Percentiles rank a stretch among this genome's conserved stretches.
Evolutionary conservation across 805 yeast genomes (phyloP).

Genomic region (Barnettozyma pratensis): DNA sequence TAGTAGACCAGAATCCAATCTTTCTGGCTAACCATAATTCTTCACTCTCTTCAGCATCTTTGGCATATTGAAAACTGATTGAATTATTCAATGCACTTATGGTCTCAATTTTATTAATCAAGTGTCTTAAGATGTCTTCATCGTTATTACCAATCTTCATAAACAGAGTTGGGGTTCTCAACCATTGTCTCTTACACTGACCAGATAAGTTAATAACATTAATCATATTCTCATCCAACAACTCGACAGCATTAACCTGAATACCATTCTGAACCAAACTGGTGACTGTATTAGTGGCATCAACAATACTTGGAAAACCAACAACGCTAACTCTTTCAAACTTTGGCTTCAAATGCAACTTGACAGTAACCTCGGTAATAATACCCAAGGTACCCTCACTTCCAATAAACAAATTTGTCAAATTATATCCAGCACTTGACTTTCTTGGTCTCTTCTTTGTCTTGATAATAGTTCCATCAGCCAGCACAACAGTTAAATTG

Average conservation of each 20-base stretch:
- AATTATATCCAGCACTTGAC: constrained; percentile 72
- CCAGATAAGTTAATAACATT: constrained; percentile 54
- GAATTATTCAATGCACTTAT: constrained; percentile 41
- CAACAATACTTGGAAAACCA: constrained; percentile 59
- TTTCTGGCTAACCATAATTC: constrained; percentile 76
- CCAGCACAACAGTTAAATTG: constrained; percentile 64
- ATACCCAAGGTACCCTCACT: constrained; percentile 78
- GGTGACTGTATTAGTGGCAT: constrained; percentile 67
- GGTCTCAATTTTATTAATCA: constrained; percentile 38
- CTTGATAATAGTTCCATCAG: constrained; percentile 73
- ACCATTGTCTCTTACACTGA: constrained; percentile 47
- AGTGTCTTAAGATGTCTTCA: constrained; percentile 36
- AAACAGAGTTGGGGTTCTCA: constrained; percentile 54
- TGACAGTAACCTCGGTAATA: constrained; percentile 71
- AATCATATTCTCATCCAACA: constrained; percentile 71
- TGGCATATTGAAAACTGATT: constrained; percentile 56
- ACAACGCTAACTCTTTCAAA: constrained; percentile 64
- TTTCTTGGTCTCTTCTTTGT: constrained; percentile 71
- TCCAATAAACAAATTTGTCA: constrained; percentile 70
- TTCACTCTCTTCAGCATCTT: constrained; percentile 47
- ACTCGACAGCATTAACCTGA: constrained; percentile 65
- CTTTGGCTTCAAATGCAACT: constrained; percentile 58
- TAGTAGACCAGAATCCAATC: constrained; percentile 59
- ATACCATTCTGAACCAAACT: constrained; percentile 57
- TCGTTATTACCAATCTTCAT: constrained; percentile 56